Base-by-base conservation (phyloP, 257 asterid species). In the Eucommia ulmoides region DNA sequence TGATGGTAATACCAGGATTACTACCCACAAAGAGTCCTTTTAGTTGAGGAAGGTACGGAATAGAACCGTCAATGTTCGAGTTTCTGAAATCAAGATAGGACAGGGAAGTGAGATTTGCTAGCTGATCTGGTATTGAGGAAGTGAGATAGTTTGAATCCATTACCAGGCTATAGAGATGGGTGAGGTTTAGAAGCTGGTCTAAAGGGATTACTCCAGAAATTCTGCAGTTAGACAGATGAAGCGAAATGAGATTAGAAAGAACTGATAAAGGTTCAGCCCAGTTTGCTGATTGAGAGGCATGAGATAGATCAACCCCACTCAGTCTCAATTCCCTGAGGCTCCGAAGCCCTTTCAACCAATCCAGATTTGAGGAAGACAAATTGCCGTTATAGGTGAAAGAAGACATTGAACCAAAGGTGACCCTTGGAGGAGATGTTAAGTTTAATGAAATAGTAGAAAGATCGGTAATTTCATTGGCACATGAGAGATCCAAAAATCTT, bases 261-360 rank as follows among this genome's bases (percentile, higher is more conserved):
- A 26, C 1, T 33, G 62, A 57, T 33, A 57, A 25, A 29, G 48
- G 62, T 49, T 29, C 41, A 20, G 50, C 62, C 62, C 55, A 57
- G 11, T 33, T 52, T 23, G 51, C 20, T 49, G 55, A 49, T 21
- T 48, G 12, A 4, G 38, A 33, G 8, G 55, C 49, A 16, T 57
- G 22, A 1, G 55, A 48, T 46, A 57, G 48, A 33, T 57, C 62
- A 26, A 49, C 62, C 22, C 62, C 62, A 0, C 49, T 22, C 25
- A 57, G 25, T 20, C 23, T 52, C 9, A 57, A 49, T 25, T 25
- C 10, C 22, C 35, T 33, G 6, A 57, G 55, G 38, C 25, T 0
- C 2, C 21, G 49, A 20, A 57, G 41, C 17, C 55, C 62, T 48
- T 48, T 23, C 25, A 57, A 33, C 62, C 62, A 57, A 44, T 45